phyloP scores from a whole-genome alignment of 495 filamentous ascomycete genomes.

The Tuber calosporum region DNA sequence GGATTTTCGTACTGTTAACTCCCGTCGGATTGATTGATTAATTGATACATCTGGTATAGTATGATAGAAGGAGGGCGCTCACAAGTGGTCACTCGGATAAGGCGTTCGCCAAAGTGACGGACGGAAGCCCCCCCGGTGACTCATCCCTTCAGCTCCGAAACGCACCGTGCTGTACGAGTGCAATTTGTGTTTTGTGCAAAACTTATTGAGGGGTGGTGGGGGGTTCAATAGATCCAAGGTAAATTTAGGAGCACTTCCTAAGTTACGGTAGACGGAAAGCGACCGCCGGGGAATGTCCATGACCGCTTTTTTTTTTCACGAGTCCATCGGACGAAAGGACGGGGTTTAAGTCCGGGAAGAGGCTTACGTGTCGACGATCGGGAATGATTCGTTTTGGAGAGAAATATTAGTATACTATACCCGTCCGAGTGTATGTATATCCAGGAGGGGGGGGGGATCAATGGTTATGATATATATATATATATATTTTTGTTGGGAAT shows the following conservation, averaged over 20 bases:
- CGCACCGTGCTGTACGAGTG: too few species aligned
- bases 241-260: neutral
- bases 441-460: too few species aligned
- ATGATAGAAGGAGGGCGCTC: neutral
- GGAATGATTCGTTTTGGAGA: neutral
- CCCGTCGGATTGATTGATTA: neutral
- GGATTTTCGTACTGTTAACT: too few species aligned
- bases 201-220: neutral
- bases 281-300: too few species aligned
- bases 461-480: too few species aligned
- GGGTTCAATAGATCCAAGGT: neutral
- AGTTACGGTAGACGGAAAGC: neutral
- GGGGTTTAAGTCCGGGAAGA: neutral
- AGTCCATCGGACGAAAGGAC: neutral
- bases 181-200: too few species aligned
- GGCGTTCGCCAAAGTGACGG: too few species aligned
- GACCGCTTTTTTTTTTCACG: too few species aligned
- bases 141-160: too few species aligned
- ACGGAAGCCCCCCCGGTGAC: too few species aligned
- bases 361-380: neutral
- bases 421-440: neutral
- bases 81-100: neutral
- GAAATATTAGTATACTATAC: too few species aligned
- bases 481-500: neutral
- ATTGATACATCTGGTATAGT: neutral